A percentile compares a stretch with the other conserved stretches of the same genome.
phyloP scores from a whole-genome alignment of 441 rosid species.

The Euphorbia celastroides region DNA sequence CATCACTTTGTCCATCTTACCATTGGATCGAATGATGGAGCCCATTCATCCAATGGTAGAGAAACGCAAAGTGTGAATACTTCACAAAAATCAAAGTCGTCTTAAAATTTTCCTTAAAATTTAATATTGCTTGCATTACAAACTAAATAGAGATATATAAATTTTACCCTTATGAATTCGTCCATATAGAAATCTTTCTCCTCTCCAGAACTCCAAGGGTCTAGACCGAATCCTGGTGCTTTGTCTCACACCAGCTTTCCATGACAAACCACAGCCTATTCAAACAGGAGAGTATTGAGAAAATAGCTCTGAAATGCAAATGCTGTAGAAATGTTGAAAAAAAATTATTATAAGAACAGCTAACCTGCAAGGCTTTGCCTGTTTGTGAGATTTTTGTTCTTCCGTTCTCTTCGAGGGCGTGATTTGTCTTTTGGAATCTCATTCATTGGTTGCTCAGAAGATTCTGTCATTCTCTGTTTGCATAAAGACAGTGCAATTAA shows the following conservation, averaged over 20 bases:
- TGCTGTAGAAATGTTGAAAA: not conserved
- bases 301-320: slow-evolving; percentile 1
- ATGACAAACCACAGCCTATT: slow-evolving; percentile 59
- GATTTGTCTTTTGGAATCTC: slow-evolving; percentile 17
- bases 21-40: too few species aligned
- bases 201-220: slow-evolving; percentile 93
- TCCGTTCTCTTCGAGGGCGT: slow-evolving; percentile 20
- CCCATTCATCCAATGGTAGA: too few species aligned
- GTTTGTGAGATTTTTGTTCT: slow-evolving; percentile 20
- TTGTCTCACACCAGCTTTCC: slow-evolving; percentile 53
- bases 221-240: slow-evolving; percentile 88
- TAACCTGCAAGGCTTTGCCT: slow-evolving; percentile 71
- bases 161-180: slow-evolving; percentile 82
- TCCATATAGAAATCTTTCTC: slow-evolving; percentile 83
- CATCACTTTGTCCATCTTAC: too few species aligned
- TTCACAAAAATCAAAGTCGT: too few species aligned
- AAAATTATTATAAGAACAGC: slow-evolving; percentile 8
- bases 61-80: too few species aligned
- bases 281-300: slow-evolving; percentile 8
- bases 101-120: too few species aligned
- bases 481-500: slow-evolving; percentile 14
- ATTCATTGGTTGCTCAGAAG: slow-evolving; percentile 11
- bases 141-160: slow-evolving; percentile 27
- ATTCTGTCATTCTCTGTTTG: slow-evolving; percentile 23
- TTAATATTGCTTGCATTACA: not conserved